phyloP scores from a whole-genome alignment of 164 flowering plant genomes.

The Magnolia officinalis region DNA sequence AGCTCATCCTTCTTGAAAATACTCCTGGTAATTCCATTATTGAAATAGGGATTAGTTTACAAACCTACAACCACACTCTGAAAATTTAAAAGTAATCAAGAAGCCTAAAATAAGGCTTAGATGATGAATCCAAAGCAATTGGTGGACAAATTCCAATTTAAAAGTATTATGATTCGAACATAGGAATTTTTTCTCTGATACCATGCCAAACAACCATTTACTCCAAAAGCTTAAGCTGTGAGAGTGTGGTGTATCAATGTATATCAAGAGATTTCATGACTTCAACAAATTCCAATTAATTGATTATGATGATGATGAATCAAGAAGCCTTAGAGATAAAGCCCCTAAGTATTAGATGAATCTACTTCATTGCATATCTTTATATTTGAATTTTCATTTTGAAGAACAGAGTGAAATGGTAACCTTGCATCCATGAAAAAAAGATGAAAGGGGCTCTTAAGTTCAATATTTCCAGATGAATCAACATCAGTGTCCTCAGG shows the following conservation, averaged over 20 bases:
- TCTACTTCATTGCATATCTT: neutral
- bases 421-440: slow-evolving; percentile 59
- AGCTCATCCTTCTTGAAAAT: slow-evolving; percentile 60
- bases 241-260: too few relatives aligned
- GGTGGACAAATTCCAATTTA: too few relatives aligned
- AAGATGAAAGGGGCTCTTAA: slow-evolving; percentile 40
- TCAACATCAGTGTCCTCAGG: neutral
- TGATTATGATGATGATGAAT: neutral
- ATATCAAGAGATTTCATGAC: too few relatives aligned
- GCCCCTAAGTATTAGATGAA: neutral
- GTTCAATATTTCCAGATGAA: slow-evolving; percentile 7
- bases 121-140: too few relatives aligned
- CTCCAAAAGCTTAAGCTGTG: too few relatives aligned
- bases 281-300: neutral
- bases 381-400: neutral
- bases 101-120: too few relatives aligned
- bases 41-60: neutral
- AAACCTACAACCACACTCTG: too few relatives aligned
- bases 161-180: too few relatives aligned
- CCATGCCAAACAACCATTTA: too few relatives aligned
- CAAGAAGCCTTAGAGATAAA: neutral
- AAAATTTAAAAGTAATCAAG: too few relatives aligned
- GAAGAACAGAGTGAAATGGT: neutral
- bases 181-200: too few relatives aligned
- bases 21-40: slow-evolving; percentile 23